Evolutionary conservation across 257 asterid species (phyloP).

Genomic region (Lithospermum erythrorhizon): DNA sequence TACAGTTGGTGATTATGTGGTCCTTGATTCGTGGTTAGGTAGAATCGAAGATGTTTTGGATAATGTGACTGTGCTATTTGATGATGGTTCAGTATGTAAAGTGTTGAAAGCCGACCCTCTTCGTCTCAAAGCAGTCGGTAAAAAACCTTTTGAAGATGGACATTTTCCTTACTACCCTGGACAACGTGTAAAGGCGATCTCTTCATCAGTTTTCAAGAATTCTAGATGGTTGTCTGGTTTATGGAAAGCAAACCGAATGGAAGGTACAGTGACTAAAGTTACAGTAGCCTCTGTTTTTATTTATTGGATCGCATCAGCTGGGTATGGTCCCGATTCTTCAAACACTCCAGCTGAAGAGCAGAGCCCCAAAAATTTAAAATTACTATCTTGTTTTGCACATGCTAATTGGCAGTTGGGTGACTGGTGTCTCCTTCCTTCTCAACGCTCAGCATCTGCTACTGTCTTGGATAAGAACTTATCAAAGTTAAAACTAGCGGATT

Average conservation of each 20-base stretch:
- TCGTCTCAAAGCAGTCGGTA: conserved; percentile 71
- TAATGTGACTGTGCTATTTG: conserved; percentile 83
- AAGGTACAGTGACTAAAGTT: conserved; percentile 91
- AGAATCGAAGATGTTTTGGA: conserved; percentile 85
- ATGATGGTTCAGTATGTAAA: conserved; percentile 92
- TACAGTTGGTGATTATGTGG: conserved; percentile 83
- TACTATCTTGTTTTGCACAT: conserved; percentile 82
- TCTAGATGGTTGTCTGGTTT: conserved; percentile 89
- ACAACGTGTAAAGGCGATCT: conserved; percentile 79
- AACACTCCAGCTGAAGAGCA: conserved; percentile 86
- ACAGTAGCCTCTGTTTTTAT: conserved; percentile 84
- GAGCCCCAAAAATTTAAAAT: conserved; percentile 68
- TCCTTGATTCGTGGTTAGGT: conserved; percentile 98
- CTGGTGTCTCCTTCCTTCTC: conserved; percentile 81
- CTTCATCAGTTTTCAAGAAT: conserved; percentile 92
- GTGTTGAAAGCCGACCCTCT: conserved; percentile 85
- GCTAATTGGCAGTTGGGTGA: conserved; percentile 96
- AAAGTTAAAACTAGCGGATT: conserved; percentile 34
- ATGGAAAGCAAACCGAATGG: conserved; percentile 83
- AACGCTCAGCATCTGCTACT: conserved; percentile 19
- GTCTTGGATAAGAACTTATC: conserved; percentile 33
- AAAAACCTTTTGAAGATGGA: conserved; percentile 72
- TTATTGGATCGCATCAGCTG: conserved; percentile 98
- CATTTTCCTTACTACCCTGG: conserved; percentile 97
- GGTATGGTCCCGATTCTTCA: conserved; percentile 77